Percentiles rank a stretch among this genome's conserved stretches.
These are phyloP conservation scores for Aureobasidium sp. DNA, from an alignment of 2,329 filamentous ascomycete species.

Conservation along the genomic window DNA sequence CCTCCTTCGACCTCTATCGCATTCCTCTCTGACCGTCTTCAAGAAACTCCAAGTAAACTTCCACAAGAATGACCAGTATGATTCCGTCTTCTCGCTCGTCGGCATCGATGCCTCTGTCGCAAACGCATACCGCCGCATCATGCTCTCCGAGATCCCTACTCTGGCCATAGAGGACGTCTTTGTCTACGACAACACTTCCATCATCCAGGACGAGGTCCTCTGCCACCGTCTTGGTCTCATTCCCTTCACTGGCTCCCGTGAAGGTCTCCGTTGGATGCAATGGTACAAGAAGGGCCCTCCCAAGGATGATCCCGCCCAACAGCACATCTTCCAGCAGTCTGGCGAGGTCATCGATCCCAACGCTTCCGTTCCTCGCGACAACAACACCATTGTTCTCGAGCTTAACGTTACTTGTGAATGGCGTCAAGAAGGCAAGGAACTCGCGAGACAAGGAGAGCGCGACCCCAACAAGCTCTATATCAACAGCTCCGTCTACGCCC, in stretches of 20 bases:
- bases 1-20: neutral
- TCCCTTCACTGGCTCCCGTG: slow-evolving; percentile 72
- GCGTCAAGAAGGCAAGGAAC: slow-evolving; percentile 53
- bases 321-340: slow-evolving; percentile 35
- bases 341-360: slow-evolving; percentile 35
- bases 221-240: slow-evolving; percentile 84
- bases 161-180: slow-evolving; percentile 92
- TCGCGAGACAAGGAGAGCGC: slow-evolving; percentile 61
- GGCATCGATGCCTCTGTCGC: slow-evolving; percentile 88
- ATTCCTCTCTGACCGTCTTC: slow-evolving; percentile 1
- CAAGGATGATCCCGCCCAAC: slow-evolving; percentile 48
- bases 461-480: slow-evolving; percentile 81
- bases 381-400: slow-evolving; percentile 77
- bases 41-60: slow-evolving; percentile 68
- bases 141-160: slow-evolving; percentile 89
- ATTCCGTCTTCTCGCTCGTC: slow-evolving; percentile 83
- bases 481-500: slow-evolving; percentile 60
- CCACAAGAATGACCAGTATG: slow-evolving; percentile 70
- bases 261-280: slow-evolving; percentile 73
- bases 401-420: slow-evolving; percentile 75
- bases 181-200: slow-evolving; percentile 92
- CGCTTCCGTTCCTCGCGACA: slow-evolving; percentile 56
- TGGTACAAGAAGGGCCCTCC: slow-evolving; percentile 67
- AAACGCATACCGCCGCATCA: slow-evolving; percentile 94
- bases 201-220: slow-evolving; percentile 96